Evolutionary conservation across 83 land plant genomes (phyloP).

Genomic region (Picea mariana): DNA sequence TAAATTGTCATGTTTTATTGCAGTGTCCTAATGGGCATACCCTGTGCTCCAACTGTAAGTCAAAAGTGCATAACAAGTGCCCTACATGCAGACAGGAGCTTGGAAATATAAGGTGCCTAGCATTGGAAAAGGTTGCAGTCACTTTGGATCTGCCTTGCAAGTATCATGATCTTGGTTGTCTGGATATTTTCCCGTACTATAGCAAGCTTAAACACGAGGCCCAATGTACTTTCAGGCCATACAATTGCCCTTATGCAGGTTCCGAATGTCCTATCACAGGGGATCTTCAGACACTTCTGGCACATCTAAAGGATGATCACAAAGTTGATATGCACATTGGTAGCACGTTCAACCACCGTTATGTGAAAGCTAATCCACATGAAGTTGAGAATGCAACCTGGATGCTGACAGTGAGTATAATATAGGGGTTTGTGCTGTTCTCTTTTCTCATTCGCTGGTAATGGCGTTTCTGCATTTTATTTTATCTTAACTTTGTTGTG

Average conservation of each 20-base stretch:
- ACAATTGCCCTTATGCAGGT: constrained; percentile 75
- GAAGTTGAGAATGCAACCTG: constrained; percentile 78
- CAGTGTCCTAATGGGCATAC: constrained; percentile 82
- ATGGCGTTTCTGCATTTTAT: too few relatives aligned
- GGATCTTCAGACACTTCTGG: constrained; percentile 51
- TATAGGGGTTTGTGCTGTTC: too few relatives aligned
- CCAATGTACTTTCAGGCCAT: constrained; percentile 60
- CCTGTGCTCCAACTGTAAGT: constrained; percentile 58
- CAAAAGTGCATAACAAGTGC: constrained; percentile 67
- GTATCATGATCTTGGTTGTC: constrained; percentile 43
- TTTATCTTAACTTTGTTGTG: too few relatives aligned
- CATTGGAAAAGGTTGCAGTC: constrained; percentile 73
- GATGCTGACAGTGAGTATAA: constrained; percentile 74
- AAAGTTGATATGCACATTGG: constrained; percentile 77
- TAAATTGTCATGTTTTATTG: too few relatives aligned
- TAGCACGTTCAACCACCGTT: constrained; percentile 66
- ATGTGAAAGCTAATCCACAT: constrained; percentile 68
- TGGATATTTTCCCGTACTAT: constrained; percentile 62
- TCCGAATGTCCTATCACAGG: constrained; percentile 64
- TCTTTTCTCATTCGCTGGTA: too few relatives aligned
- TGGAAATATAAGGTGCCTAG: constrained; percentile 69
- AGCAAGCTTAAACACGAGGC: constrained; percentile 64
- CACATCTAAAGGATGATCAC: constrained; percentile 64
- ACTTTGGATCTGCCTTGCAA: constrained; percentile 70
- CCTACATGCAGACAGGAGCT: constrained; percentile 77